A percentile compares a stretch with the other conserved stretches of the same genome.
These are phyloP conservation scores for Cyclotella cryptica DNA, from an alignment of 108 stramenopile genomes.

Conservation along the genomic window DNA sequence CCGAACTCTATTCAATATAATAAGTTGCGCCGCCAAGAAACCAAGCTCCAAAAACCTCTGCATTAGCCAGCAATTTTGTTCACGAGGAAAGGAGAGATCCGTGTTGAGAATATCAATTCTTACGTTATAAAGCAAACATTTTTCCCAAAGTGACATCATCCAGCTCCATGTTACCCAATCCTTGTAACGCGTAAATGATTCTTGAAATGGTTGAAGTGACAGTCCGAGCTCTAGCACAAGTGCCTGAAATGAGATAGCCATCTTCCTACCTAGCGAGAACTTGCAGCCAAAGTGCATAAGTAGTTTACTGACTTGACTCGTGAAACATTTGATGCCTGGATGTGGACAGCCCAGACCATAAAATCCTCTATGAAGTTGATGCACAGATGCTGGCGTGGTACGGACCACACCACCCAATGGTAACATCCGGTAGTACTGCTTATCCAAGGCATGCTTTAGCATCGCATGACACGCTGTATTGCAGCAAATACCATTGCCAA, in stretches of 20 bases:
- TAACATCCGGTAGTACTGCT: slow-evolving; percentile 4
- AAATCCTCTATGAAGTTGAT: too few species aligned
- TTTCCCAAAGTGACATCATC: slow-evolving; percentile 19
- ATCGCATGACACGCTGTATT: background rate
- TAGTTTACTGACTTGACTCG: too few species aligned
- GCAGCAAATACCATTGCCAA: too few species aligned
- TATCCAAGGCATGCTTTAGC: background rate
- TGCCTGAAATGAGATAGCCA: background rate
- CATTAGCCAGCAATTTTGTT: slow-evolving; percentile 8
- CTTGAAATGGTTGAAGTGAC: background rate
- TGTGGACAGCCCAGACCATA: background rate
- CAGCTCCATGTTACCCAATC: too few species aligned
- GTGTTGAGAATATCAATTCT: too few species aligned
- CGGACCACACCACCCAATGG: slow-evolving; percentile 6
- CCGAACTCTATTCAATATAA: background rate
- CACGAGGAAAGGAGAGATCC: background rate
- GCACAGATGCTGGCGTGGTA: background rate
- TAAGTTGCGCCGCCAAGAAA: background rate
- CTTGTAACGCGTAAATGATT: background rate
- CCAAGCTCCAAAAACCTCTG: background rate
- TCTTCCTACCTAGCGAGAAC: too few species aligned
- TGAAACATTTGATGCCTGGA: too few species aligned
- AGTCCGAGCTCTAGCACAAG: background rate
- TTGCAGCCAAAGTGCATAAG: too few species aligned
- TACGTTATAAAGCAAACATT: background rate